Percentiles rank a stretch among this genome's conserved stretches.
Evolutionary conservation across 2,329 filamentous ascomycete genomes (phyloP).

Genomic region (Cladophialophora exuberans): DNA sequence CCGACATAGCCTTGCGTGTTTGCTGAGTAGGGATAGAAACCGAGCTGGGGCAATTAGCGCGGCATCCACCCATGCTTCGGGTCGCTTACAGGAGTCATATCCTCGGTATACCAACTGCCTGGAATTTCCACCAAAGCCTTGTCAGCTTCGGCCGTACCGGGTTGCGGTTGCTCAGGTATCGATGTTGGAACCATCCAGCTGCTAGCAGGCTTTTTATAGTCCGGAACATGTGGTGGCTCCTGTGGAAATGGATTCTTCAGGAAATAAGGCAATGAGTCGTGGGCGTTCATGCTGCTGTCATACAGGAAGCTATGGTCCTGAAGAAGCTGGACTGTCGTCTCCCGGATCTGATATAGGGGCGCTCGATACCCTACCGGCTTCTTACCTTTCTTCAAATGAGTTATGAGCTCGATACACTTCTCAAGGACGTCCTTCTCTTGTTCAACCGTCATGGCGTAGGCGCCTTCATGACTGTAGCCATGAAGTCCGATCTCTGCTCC

Average conservation of each 20-base stretch:
- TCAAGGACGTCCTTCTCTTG: conserved; percentile 56
- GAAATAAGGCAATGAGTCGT: conserved; percentile 56
- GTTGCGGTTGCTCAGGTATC: conserved; percentile 26
- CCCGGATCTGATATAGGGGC: conserved; percentile 55
- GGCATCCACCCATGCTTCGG: neutral
- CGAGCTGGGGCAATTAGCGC: conserved; percentile 36
- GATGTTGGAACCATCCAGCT: conserved; percentile 51
- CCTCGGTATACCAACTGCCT: conserved; percentile 52
- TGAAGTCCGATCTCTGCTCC: conserved; percentile 50
- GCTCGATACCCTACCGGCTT: conserved; percentile 55
- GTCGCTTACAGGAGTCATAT: conserved; percentile 44
- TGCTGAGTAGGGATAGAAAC: conserved; percentile 46
- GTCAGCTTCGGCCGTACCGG: conserved; percentile 32
- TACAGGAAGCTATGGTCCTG: conserved; percentile 56
- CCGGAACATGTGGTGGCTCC: conserved; percentile 42
- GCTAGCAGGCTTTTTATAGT: conserved; percentile 46
- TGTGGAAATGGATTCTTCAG: conserved; percentile 41
- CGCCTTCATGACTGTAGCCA: conserved; percentile 44
- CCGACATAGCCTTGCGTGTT: conserved; percentile 64
- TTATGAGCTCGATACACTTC: conserved; percentile 52
- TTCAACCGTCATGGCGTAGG: conserved; percentile 45
- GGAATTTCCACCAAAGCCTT: conserved; percentile 46
- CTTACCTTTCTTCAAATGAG: conserved; percentile 46
- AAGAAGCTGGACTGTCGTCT: conserved; percentile 53
- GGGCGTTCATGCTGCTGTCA: conserved; percentile 55